These are phyloP conservation scores for Pseudozyma sp. DNA, from an alignment of 1,284 basidiomycete species.

Conservation along the genomic window DNA sequence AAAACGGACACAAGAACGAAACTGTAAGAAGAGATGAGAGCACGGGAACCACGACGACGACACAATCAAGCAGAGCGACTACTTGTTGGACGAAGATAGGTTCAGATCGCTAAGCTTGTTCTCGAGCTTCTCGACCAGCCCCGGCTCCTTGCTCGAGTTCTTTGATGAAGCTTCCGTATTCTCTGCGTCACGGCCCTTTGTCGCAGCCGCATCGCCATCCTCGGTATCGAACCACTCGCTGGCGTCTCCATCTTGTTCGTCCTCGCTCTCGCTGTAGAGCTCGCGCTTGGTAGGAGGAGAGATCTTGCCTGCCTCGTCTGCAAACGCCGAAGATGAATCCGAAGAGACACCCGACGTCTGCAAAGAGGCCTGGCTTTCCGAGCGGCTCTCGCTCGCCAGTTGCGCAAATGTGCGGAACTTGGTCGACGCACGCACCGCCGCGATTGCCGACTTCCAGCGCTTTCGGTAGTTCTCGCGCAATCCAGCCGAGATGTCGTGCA, in stretches of 20 bases:
- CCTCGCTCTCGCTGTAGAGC: slow-evolving; percentile 48
- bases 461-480: slow-evolving; percentile 67
- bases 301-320: slow-evolving; percentile 26
- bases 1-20: neutral
- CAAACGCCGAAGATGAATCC: slow-evolving; percentile 3
- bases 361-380: slow-evolving; percentile 15
- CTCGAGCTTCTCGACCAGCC: slow-evolving; percentile 32
- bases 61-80: neutral
- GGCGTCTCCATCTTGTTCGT: slow-evolving; percentile 25
- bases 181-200: neutral
- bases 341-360: slow-evolving; percentile 3
- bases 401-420: slow-evolving; percentile 62
- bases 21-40: neutral
- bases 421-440: slow-evolving; percentile 65
- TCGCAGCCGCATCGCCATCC: slow-evolving; percentile 19
- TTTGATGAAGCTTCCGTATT: neutral
- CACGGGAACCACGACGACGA: neutral
- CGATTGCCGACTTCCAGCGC: slow-evolving; percentile 66
- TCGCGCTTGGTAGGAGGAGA: slow-evolving; percentile 50
- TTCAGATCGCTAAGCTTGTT: slow-evolving; percentile 27
- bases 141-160: slow-evolving; percentile 15
- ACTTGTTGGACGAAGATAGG: slow-evolving; percentile 21
- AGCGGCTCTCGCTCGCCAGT: slow-evolving; percentile 34
- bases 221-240: slow-evolving; percentile 44
- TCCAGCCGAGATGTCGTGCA: slow-evolving; percentile 63